Percentiles rank a stretch among this genome's conserved stretches.
Evolutionary conservation across 169 alveolate genomes (phyloP).

Genomic region (Plasmodium fragile): DNA sequence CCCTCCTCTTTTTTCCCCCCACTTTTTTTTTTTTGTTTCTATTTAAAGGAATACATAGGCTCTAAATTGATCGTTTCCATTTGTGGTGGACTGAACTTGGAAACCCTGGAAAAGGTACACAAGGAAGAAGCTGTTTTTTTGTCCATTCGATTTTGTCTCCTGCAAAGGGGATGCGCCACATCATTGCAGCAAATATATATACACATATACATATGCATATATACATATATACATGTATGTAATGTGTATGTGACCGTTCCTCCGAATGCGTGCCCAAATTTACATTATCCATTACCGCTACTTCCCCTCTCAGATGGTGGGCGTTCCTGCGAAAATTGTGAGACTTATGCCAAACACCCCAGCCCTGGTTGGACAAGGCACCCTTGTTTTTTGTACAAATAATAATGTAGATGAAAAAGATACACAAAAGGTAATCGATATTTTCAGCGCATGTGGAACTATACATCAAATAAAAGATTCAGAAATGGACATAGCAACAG

Average conservation of each 20-base stretch:
- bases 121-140: neutral
- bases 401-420: constrained; percentile 14
- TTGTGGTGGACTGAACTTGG: constrained; percentile 61
- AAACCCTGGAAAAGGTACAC: constrained; percentile 48
- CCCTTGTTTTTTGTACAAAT: constrained; percentile 50
- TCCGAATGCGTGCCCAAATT: neutral
- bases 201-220: neutral
- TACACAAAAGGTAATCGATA: constrained; percentile 16
- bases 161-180: neutral
- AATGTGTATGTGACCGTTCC: neutral
- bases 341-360: constrained; percentile 77
- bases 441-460: constrained; percentile 58
- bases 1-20: neutral
- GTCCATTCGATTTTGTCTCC: neutral
- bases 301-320: constrained; percentile 12
- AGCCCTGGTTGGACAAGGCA: constrained; percentile 64
- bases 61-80: constrained; percentile 64
- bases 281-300: neutral
- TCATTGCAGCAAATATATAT: neutral
- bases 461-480: constrained; percentile 62
- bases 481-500: constrained; percentile 60
- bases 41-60: constrained; percentile 3
- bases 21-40: neutral
- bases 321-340: constrained; percentile 22
- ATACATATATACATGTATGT: neutral